These are phyloP conservation scores for Bruguiera gymnorhiza DNA, from an alignment of 345 rosid species.

Conservation along the genomic window DNA sequence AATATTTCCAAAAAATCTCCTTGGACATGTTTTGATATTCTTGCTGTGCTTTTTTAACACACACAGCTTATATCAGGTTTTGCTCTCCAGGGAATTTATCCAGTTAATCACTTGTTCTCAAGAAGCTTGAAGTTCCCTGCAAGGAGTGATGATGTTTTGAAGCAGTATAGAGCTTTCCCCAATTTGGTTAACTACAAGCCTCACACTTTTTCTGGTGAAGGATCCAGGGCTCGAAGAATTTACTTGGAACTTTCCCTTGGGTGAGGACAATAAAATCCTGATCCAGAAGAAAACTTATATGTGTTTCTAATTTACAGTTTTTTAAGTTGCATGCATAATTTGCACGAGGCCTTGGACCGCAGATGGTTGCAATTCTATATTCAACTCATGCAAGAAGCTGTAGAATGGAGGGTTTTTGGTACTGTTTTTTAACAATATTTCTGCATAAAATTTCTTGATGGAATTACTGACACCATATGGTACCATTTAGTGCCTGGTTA, in stretches of 20 bases:
- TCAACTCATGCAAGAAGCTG: background rate
- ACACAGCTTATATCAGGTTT: background rate
- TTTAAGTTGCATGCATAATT: background rate
- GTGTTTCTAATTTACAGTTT: background rate
- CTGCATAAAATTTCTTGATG: too few species aligned
- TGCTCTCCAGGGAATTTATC: slow-evolving; percentile 62
- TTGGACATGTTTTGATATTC: background rate
- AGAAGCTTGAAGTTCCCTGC: slow-evolving; percentile 77
- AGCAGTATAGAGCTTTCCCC: slow-evolving; percentile 56
- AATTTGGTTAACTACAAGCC: slow-evolving; percentile 47
- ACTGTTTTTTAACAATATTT: too few species aligned
- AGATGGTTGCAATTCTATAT: background rate
- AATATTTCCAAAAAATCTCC: background rate
- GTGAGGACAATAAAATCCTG: slow-evolving; percentile 42
- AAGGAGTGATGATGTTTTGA: slow-evolving; percentile 43
- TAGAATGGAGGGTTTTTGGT: background rate
- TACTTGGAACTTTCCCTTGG: slow-evolving; percentile 86
- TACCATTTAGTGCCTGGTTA: too few species aligned
- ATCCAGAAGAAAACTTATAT: background rate
- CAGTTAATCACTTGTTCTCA: slow-evolving; percentile 63
- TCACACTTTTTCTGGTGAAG: slow-evolving; percentile 26
- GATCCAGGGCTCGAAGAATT: slow-evolving; percentile 58
- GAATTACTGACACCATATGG: too few species aligned
- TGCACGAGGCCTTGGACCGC: background rate
- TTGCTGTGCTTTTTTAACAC: background rate